A percentile compares a stretch with the other conserved stretches of the same genome.
These are phyloP conservation scores for Inga laurina DNA, from an alignment of 306 rosid genomes.

Conservation along the genomic window DNA sequence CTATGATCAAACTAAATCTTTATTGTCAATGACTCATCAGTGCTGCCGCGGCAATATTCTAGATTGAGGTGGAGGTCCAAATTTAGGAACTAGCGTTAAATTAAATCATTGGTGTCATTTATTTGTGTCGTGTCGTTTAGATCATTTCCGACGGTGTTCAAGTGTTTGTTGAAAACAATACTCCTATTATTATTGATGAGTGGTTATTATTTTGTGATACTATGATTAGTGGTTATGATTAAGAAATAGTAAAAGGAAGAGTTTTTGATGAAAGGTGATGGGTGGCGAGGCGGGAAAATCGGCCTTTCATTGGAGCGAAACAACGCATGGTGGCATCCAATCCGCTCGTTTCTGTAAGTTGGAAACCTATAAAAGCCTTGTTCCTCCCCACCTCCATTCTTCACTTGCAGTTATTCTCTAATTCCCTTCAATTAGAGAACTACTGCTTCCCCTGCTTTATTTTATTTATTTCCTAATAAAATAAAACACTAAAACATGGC, in stretches of 20 bases:
- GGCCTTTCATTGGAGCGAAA: not conserved
- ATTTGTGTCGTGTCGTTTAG: too few relatives aligned
- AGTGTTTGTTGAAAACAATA: too few relatives aligned
- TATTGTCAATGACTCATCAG: too few relatives aligned
- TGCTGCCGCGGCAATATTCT: too few relatives aligned
- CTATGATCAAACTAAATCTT: too few relatives aligned
- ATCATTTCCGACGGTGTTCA: too few relatives aligned
- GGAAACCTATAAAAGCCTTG: constrained; percentile 26
- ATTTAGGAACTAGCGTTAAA: too few relatives aligned
- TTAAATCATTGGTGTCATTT: too few relatives aligned
- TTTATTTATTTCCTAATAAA: not conserved
- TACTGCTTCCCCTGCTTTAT: constrained; percentile 30
- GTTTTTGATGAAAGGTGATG: not conserved
- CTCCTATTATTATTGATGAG: not conserved
- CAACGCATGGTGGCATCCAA: not conserved
- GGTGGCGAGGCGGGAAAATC: not conserved
- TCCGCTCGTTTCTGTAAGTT: constrained; percentile 25
- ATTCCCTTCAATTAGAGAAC: constrained; percentile 31
- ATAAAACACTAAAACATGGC: not conserved
- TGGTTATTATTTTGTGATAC: not conserved
- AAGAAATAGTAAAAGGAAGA: not conserved
- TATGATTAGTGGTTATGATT: not conserved
- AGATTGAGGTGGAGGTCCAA: too few relatives aligned
- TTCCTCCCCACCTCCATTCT: not conserved
- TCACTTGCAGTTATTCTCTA: constrained; percentile 51